A percentile compares a stretch with the other conserved stretches of the same genome.
Conservation (phyloP, 108 stramenopile genomes). For the Cyclotella atomus region DNA sequence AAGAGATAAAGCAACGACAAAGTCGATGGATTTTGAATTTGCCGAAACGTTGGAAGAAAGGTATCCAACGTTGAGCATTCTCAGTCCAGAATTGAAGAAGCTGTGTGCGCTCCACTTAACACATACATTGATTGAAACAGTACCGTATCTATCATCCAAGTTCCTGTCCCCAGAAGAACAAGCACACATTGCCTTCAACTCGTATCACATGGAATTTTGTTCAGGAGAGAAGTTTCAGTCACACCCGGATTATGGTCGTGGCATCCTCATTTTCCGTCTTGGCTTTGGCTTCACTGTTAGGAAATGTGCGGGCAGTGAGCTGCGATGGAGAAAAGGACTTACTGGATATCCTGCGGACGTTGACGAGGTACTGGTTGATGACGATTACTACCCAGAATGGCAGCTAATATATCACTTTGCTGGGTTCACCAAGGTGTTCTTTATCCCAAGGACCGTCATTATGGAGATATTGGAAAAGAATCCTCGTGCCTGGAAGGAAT, state of each 20-base stretch:
- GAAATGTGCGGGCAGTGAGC: neutral
- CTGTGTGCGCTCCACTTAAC: conserved; percentile 33
- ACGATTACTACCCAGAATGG: conserved; percentile 28
- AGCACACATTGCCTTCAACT: conserved; percentile 32
- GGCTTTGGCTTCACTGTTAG: conserved; percentile 32
- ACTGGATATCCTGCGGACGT: conserved; percentile 27
- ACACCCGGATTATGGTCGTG: conserved; percentile 41
- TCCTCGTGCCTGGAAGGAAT: conserved; percentile 48
- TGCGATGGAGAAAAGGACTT: conserved; percentile 11
- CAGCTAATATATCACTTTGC: conserved; percentile 40
- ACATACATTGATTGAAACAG: conserved; percentile 34
- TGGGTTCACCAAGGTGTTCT: conserved; percentile 43
- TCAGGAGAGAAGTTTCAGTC: conserved; percentile 28
- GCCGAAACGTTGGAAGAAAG: conserved; percentile 19
- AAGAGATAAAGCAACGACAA: conserved; percentile 18
- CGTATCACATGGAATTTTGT: conserved; percentile 44
- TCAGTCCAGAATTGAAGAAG: conserved; percentile 39
- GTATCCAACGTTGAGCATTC: conserved; percentile 36
- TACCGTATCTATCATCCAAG: conserved; percentile 55
- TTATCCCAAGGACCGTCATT: conserved; percentile 40
- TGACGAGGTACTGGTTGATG: conserved; percentile 48
- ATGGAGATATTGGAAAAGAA: conserved; percentile 36
- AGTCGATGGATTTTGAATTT: conserved; percentile 7
- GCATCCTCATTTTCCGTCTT: conserved; percentile 28
- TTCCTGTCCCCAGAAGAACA: conserved; percentile 47